These are phyloP conservation scores for Clathrus columnatus DNA, from an alignment of 768 basidiomycete species.

Conservation along the genomic window DNA sequence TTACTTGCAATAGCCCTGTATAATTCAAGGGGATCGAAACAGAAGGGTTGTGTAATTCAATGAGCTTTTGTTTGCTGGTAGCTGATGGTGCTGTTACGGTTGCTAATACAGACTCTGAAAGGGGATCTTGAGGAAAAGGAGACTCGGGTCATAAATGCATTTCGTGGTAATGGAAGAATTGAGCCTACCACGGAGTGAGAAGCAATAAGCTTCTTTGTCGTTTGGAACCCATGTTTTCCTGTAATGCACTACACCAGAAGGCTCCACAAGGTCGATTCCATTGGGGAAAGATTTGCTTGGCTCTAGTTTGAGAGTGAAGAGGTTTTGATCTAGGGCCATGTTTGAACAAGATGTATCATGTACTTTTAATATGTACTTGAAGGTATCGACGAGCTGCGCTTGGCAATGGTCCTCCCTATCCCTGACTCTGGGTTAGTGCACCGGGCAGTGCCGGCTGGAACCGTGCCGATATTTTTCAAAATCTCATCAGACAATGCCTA, in stretches of 20 bases:
- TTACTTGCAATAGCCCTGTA: slow-evolving; percentile 48
- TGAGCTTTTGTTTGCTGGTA: slow-evolving; percentile 61
- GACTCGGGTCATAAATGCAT: background rate
- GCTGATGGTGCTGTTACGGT: slow-evolving; percentile 56
- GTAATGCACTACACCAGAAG: slow-evolving; percentile 56
- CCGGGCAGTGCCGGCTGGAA: background rate
- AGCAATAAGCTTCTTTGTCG: slow-evolving; percentile 3
- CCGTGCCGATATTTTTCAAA: too few relatives aligned
- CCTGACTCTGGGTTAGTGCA: too few relatives aligned
- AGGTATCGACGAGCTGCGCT: background rate
- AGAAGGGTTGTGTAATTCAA: slow-evolving; percentile 71
- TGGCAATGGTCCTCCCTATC: background rate
- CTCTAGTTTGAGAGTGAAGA: slow-evolving; percentile 63
- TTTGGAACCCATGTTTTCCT: slow-evolving; percentile 33
- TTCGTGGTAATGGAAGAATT: background rate
- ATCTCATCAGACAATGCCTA: too few relatives aligned
- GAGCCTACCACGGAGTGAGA: slow-evolving; percentile 10
- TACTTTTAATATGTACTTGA: background rate
- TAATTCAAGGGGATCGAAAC: slow-evolving; percentile 61
- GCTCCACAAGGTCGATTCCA: slow-evolving; percentile 64
- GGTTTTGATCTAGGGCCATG: slow-evolving; percentile 81
- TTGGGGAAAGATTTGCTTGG: slow-evolving; percentile 49
- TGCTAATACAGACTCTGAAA: slow-evolving; percentile 61
- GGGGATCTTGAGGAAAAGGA: slow-evolving; percentile 44
- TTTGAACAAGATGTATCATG: background rate